A percentile compares a stretch with the other conserved stretches of the same genome.
Conservation (phyloP, 257 asterid genomes). For the Nicotiana benthamiana region DNA sequence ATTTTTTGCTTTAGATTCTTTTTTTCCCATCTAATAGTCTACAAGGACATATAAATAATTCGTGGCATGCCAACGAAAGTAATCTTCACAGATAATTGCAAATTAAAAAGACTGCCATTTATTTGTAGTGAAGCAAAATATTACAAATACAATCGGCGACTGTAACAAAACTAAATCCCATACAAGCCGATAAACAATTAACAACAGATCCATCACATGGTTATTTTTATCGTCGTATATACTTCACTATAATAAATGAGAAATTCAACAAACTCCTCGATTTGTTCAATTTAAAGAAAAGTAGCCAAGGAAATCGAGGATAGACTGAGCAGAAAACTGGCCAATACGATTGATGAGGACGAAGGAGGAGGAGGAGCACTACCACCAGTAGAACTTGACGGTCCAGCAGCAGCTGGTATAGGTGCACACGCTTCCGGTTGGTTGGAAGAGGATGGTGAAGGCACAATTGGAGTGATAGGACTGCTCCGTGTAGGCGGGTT, state of each 20-base stretch:
- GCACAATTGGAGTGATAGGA: neutral
- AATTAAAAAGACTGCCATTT: neutral
- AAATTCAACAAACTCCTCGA: neutral
- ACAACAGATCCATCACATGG: neutral
- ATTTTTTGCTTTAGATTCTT: no score
- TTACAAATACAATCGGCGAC: neutral
- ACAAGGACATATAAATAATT: neutral
- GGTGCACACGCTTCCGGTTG: neutral
- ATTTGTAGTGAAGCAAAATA: neutral
- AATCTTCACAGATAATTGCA: neutral
- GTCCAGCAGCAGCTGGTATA: neutral
- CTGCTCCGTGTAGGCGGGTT: slow-evolving; percentile 1
- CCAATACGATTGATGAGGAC: neutral
- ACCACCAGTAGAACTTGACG: neutral
- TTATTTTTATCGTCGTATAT: neutral
- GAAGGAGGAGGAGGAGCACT: neutral
- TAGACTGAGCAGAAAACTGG: neutral
- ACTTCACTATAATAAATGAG: neutral
- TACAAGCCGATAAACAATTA: neutral
- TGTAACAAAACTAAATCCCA: neutral
- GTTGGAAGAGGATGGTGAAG: neutral
- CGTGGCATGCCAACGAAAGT: neutral
- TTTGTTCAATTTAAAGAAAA: neutral
- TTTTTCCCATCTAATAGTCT: no score
- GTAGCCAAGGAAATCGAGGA: neutral